Percentiles rank a stretch among this genome's conserved stretches.
phyloP scores from a whole-genome alignment of 495 filamentous ascomycete genomes.

The Extremus antarcticus region DNA sequence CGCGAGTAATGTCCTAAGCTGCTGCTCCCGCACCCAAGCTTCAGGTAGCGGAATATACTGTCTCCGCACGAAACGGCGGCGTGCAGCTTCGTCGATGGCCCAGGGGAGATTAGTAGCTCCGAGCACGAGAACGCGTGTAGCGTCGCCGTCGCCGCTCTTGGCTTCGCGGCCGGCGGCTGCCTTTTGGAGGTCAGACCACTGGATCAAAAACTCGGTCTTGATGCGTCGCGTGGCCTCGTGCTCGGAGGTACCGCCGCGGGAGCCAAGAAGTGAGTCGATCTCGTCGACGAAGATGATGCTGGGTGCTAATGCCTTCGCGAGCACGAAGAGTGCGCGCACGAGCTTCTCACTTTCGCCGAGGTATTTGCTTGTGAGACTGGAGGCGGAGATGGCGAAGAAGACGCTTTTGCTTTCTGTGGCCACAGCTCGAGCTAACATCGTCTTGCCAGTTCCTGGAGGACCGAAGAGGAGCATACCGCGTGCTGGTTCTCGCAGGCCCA shows the following conservation, averaged over 20 bases:
- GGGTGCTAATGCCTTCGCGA: conserved; percentile 83
- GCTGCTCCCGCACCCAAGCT: conserved; percentile 61
- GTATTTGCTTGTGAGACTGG: conserved; percentile 89
- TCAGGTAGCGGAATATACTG: conserved; percentile 97
- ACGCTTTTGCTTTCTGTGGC: conserved; percentile 91
- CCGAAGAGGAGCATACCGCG: conserved; percentile 95
- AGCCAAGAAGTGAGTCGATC: conserved; percentile 87
- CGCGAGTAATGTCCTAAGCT: conserved; percentile 65
- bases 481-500: conserved; percentile 87
- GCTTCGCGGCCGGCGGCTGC: conserved; percentile 80
- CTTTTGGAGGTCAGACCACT: conserved; percentile 88
- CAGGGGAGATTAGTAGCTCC: conserved; percentile 95
- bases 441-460: conserved; percentile 93
- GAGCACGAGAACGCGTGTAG: conserved; percentile 80
- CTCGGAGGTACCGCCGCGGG: conserved; percentile 71
- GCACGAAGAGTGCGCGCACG: conserved; percentile 79
- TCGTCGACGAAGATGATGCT: conserved; percentile 99
- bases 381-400: conserved; percentile 94
- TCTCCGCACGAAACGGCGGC: conserved; percentile 79
- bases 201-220: conserved; percentile 96
- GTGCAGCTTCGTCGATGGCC: conserved; percentile 94
- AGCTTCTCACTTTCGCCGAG: conserved; percentile 95
- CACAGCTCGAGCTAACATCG: conserved; percentile 91
- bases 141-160: conserved; percentile 60
- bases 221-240: conserved; percentile 89